phyloP scores from a whole-genome alignment of 345 rosid genomes.

The Gossypium arboreum region DNA sequence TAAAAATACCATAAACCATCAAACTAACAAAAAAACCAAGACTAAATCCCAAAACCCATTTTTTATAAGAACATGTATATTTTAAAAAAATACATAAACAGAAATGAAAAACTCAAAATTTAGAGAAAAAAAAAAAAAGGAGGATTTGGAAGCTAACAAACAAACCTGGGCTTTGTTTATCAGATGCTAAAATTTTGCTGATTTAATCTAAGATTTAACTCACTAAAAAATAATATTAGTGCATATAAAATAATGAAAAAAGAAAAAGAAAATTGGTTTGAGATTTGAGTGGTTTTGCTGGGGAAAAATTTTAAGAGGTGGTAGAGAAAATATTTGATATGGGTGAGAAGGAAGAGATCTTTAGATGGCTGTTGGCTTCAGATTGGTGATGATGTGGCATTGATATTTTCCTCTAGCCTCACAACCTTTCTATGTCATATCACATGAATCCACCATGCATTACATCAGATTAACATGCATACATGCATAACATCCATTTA shows the following conservation, averaged over 20 bases:
- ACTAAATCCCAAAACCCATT: conserved; percentile 4
- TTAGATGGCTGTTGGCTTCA: conserved; percentile 29
- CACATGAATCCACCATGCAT: conserved; percentile 11
- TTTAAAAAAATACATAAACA: background rate
- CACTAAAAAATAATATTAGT: background rate
- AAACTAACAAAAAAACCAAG: background rate
- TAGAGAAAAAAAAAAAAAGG: background rate
- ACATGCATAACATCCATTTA: background rate
- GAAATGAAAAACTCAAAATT: background rate
- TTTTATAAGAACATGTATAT: background rate
- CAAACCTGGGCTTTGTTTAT: conserved; percentile 11
- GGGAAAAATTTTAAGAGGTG: background rate
- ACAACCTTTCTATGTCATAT: conserved; percentile 37
- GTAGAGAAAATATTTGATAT: background rate
- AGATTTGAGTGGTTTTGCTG: background rate
- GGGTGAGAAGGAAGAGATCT: conserved; percentile 35
- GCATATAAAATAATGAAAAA: background rate
- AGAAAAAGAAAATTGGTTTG: background rate
- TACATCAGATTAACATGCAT: background rate
- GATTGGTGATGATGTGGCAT: conserved; percentile 48
- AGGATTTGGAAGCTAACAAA: background rate
- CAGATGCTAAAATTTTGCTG: background rate
- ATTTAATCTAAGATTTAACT: background rate
- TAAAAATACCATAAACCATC: background rate
- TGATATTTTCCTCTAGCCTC: conserved; percentile 59